These are phyloP conservation scores for Canavalia ensiformis DNA, from an alignment of 306 rosid species.

Conservation along the genomic window DNA sequence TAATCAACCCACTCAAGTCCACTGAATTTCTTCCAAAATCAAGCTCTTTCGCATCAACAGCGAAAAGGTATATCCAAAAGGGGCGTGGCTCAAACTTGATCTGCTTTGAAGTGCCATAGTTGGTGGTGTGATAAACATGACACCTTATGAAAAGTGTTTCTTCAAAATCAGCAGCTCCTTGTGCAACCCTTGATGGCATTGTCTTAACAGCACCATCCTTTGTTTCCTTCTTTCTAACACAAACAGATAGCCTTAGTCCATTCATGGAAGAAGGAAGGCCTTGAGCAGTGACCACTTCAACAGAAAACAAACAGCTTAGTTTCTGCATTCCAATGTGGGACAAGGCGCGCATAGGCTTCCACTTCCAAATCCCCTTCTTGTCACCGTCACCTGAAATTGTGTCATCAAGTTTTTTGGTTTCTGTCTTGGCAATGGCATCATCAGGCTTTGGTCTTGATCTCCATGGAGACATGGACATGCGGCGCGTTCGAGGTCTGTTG, in stretches of 20 bases:
- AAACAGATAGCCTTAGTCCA: constrained; percentile 82
- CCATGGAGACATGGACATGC: constrained; percentile 96
- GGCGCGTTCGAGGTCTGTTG: constrained; percentile 62
- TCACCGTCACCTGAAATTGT: constrained; percentile 49
- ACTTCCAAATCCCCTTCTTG: constrained; percentile 91
- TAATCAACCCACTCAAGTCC: constrained; percentile 79
- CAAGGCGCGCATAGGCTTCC: constrained; percentile 95
- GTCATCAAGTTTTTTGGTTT: constrained; percentile 52
- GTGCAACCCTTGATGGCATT: constrained; percentile 92
- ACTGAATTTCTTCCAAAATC: constrained; percentile 78
- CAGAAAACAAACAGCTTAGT: constrained; percentile 83
- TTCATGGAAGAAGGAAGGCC: constrained; percentile 96
- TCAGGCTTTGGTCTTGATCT: constrained; percentile 70
- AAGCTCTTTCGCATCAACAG: constrained; percentile 91
- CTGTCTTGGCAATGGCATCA: constrained; percentile 46
- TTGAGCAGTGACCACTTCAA: constrained; percentile 85
- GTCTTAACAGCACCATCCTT: constrained; percentile 93
- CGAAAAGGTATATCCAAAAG: constrained; percentile 77
- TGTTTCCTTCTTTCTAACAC: constrained; percentile 94
- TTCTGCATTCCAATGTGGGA: constrained; percentile 90
- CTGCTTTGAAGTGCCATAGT: constrained; percentile 57
- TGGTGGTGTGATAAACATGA: constrained; percentile 67
- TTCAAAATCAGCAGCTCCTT: constrained; percentile 95
- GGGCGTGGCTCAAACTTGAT: constrained; percentile 86
- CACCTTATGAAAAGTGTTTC: constrained; percentile 91